Evolutionary conservation across 495 filamentous ascomycete genomes (phyloP).

Genomic region (Xylaria flabelliformis): DNA sequence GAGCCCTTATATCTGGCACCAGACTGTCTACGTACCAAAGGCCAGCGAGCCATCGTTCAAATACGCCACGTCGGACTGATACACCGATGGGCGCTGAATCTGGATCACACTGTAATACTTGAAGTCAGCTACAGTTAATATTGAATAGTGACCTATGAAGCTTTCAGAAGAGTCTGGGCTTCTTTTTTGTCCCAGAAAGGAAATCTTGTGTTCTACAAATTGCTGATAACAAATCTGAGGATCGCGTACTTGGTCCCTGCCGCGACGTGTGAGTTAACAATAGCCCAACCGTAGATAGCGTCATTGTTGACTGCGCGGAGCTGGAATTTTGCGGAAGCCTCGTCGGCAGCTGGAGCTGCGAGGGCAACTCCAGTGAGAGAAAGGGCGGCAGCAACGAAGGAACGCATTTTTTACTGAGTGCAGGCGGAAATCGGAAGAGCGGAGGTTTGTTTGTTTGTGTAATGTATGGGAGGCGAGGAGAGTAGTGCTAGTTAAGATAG

Average conservation of each 20-base stretch:
- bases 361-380: slow-evolving; percentile 13
- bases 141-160: neutral
- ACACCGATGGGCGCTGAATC: slow-evolving; percentile 21
- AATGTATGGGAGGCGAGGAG: neutral
- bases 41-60: neutral
- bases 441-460: neutral
- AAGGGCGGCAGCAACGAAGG: slow-evolving; percentile 19
- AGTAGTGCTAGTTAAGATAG: neutral
- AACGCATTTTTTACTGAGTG: slow-evolving; percentile 18
- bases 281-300: slow-evolving; percentile 11
- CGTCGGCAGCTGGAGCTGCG: neutral
- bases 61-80: slow-evolving; percentile 14
- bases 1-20: too few relatives aligned
- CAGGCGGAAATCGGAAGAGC: neutral
- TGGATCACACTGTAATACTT: neutral
- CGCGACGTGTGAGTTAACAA: slow-evolving; percentile 17
- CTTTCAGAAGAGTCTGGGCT: neutral
- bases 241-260: neutral
- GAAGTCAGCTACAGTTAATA: neutral
- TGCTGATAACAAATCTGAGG: neutral
- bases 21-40: slow-evolving; percentile 20
- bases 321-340: slow-evolving; percentile 7
- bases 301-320: slow-evolving; percentile 4
- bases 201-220: neutral
- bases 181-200: neutral